These are phyloP conservation scores for Zymoseptoria ardabiliae DNA, from an alignment of 2,329 filamentous ascomycete species.

Conservation along the genomic window DNA sequence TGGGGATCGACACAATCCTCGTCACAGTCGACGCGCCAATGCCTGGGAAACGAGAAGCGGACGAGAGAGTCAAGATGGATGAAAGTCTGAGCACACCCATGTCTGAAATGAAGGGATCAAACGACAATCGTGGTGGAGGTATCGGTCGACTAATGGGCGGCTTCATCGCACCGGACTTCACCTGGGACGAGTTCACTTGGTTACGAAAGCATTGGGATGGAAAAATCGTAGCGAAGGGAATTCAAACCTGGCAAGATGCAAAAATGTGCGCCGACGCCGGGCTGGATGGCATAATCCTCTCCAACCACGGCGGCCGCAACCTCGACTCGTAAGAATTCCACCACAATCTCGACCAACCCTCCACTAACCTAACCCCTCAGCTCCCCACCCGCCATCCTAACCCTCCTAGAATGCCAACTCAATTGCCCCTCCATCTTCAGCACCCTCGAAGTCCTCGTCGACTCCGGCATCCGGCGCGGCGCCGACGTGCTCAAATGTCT, in stretches of 20 bases:
- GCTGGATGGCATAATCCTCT: conserved; percentile 41
- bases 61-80: conserved; percentile 42
- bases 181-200: conserved; percentile 43
- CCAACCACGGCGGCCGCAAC: conserved; percentile 48
- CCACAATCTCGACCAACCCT: not conserved
- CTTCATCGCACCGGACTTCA: conserved; percentile 51
- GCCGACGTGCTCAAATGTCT: conserved; percentile 62
- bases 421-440: conserved; percentile 55
- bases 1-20: conserved; percentile 48
- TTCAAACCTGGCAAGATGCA: conserved; percentile 37
- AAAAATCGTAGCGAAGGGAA: conserved; percentile 40
- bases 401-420: conserved; percentile 56
- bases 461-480: conserved; percentile 58
- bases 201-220: conserved; percentile 33
- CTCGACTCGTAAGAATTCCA: conserved; percentile 33
- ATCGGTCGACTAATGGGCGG: conserved; percentile 49
- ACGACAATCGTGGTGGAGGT: conserved; percentile 49
- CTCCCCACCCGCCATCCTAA: conserved; percentile 49
- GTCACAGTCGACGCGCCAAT: conserved; percentile 54
- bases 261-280: conserved; percentile 36
- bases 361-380: conserved; percentile 12
- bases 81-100: conserved; percentile 44
- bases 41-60: conserved; percentile 48
- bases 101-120: conserved; percentile 43
- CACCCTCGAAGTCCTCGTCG: conserved; percentile 54